Evolutionary conservation across 2,329 filamentous ascomycete species (phyloP).

Genomic region (Corinectria fuckeliana): DNA sequence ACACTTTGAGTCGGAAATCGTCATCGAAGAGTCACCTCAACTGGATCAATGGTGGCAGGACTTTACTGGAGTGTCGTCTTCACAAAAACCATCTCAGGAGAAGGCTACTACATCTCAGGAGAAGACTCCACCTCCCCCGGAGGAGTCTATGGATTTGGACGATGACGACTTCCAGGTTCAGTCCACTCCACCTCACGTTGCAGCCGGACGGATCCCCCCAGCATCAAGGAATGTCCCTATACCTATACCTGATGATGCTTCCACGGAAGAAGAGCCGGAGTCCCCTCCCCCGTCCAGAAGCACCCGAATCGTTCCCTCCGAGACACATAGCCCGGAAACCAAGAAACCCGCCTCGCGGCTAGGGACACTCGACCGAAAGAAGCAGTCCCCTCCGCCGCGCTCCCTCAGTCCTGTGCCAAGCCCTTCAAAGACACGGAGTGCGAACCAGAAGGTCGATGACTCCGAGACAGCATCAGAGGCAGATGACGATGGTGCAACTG

Average conservation of each 20-base stretch:
- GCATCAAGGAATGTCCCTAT: slow-evolving; percentile 12
- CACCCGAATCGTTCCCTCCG: slow-evolving; percentile 9
- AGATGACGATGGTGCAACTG: slow-evolving; percentile 42
- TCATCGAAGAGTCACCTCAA: slow-evolving; percentile 42
- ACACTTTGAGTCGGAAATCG: slow-evolving; percentile 36
- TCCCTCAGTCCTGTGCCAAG: slow-evolving; percentile 23
- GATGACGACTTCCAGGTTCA: slow-evolving; percentile 59
- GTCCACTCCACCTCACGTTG: slow-evolving; percentile 51
- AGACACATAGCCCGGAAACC: slow-evolving; percentile 24
- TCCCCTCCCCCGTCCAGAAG: slow-evolving; percentile 11
- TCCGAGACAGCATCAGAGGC: slow-evolving; percentile 54
- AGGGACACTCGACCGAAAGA: slow-evolving; percentile 46
- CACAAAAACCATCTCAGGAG: slow-evolving; percentile 26
- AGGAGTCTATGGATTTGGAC: slow-evolving; percentile 30
- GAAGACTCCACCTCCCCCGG: slow-evolving; percentile 20
- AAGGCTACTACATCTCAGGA: slow-evolving; percentile 14
- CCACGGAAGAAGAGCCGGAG: slow-evolving; percentile 44
- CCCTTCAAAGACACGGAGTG: slow-evolving; percentile 4
- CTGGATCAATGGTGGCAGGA: slow-evolving; percentile 59
- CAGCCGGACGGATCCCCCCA: slow-evolving; percentile 29
- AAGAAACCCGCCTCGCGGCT: slow-evolving; percentile 37
- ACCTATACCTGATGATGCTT: slow-evolving; percentile 36
- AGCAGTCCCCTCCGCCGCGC: slow-evolving; percentile 37
- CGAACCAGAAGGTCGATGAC: slow-evolving; percentile 30
- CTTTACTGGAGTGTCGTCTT: slow-evolving; percentile 44